Evolutionary conservation across 805 yeast species (phyloP).

Genomic region (Jamesozyma lodderae): DNA sequence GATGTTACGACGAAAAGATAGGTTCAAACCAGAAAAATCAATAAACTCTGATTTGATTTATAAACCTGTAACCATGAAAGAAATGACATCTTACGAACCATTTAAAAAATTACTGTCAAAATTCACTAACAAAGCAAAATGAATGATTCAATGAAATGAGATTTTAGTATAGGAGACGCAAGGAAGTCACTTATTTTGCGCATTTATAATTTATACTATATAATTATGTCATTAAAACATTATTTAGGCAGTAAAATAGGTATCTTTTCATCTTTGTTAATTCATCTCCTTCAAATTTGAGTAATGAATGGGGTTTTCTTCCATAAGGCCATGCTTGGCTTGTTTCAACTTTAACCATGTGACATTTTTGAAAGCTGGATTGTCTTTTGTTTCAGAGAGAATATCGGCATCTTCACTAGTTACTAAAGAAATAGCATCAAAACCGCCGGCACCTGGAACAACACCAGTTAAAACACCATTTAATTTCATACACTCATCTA

Average conservation of each 20-base stretch:
- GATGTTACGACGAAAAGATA: background rate
- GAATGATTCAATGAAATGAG: too few relatives aligned
- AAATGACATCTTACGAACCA: background rate
- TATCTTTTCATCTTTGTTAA: background rate
- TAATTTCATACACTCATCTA: constrained; percentile 48
- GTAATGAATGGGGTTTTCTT: constrained; percentile 35
- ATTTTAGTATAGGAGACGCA: too few relatives aligned
- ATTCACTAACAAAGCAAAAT: too few relatives aligned
- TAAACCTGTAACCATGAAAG: background rate
- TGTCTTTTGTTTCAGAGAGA: constrained; percentile 17
- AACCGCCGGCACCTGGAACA: constrained; percentile 98
- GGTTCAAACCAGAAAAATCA: constrained; percentile 2
- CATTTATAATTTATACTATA: too few relatives aligned
- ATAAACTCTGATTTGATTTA: background rate
- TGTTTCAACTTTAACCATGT: constrained; percentile 63
- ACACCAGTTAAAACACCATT: constrained; percentile 89
- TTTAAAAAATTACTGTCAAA: background rate
- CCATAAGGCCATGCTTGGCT: constrained; percentile 48
- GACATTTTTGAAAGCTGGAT: constrained; percentile 37
- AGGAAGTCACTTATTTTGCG: too few relatives aligned
- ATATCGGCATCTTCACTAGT: constrained; percentile 41
- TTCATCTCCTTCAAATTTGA: constrained; percentile 5
- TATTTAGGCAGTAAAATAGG: background rate
- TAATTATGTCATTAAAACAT: background rate
- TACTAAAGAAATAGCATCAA: constrained; percentile 79